These are phyloP conservation scores for Monilinia vaccinii-corymbosi DNA, from an alignment of 2,329 filamentous ascomycete genomes.

Conservation along the genomic window DNA sequence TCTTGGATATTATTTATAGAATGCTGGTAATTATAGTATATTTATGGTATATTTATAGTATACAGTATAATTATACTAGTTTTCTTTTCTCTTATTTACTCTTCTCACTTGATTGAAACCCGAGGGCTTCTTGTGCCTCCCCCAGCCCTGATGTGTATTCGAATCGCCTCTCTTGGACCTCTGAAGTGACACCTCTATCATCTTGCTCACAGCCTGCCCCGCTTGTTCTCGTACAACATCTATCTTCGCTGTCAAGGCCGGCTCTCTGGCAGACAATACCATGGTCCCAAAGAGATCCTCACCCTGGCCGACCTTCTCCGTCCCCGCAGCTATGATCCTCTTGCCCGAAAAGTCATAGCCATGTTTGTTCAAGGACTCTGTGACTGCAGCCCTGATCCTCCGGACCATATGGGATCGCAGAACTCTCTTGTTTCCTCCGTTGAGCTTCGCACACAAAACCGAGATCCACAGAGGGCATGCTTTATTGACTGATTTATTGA, in stretches of 20 bases:
- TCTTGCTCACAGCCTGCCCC: conserved; percentile 13
- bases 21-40: no score
- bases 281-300: conserved; percentile 31
- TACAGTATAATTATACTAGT: no score
- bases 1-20: no score
- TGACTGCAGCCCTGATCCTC: conserved; percentile 37
- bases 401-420: conserved; percentile 38
- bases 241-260: conserved; percentile 19
- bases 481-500: conserved; percentile 4
- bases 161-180: no score
- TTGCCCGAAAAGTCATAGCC: conserved; percentile 34
- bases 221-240: conserved; percentile 24
- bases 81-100: no score
- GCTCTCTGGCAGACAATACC: conserved; percentile 25
- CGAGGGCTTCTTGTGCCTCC: no score
- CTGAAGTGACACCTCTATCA: not conserved
- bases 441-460: conserved; percentile 29
- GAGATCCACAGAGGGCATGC: conserved; percentile 38
- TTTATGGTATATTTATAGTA: no score
- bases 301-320: conserved; percentile 22
- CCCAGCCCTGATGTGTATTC: not conserved
- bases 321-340: conserved; percentile 10
- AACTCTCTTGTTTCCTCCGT: conserved; percentile 32
- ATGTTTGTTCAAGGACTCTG: conserved; percentile 34
- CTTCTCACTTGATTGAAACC: not conserved